Percentiles rank a stretch among this genome's conserved stretches.
These are phyloP conservation scores for Xylariaceae sp. DNA, from an alignment of 2,329 filamentous ascomycete species.

Conservation along the genomic window DNA sequence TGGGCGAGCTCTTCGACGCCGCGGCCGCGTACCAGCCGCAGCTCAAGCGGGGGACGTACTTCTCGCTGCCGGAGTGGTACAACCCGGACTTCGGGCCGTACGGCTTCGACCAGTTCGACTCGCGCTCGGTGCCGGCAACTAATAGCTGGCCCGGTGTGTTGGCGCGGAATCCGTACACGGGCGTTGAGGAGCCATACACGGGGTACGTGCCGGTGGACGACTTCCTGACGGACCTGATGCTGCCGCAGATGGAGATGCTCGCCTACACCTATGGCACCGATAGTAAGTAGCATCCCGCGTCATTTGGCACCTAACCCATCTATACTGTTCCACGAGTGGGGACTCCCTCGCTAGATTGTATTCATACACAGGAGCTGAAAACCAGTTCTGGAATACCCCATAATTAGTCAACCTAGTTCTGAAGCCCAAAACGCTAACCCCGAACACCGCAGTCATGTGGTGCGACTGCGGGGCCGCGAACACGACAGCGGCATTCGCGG, in stretches of 20 bases:
- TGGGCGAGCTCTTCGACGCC: conserved; percentile 48
- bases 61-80: conserved; percentile 54
- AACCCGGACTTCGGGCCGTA: conserved; percentile 49
- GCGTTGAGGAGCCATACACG: conserved; percentile 45
- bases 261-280: conserved; percentile 48
- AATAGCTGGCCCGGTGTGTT: conserved; percentile 42
- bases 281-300: conserved; percentile 13
- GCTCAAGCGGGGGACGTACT: conserved; percentile 50
- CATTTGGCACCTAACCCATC: too few relatives aligned
- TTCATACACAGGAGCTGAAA: too few relatives aligned
- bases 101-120: conserved; percentile 43
- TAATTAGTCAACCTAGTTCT: too few relatives aligned
- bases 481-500: conserved; percentile 44
- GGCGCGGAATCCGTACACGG: conserved; percentile 49
- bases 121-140: conserved; percentile 28
- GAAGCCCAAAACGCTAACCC: too few relatives aligned
- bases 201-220: conserved; percentile 44
- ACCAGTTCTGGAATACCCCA: too few relatives aligned
- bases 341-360: too few relatives aligned
- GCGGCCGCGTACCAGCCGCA: conserved; percentile 44
- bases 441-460: conserved; percentile 44
- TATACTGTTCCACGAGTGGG: too few relatives aligned
- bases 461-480: conserved; percentile 51
- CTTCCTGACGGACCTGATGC: conserved; percentile 47
- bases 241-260: conserved; percentile 50